Percentiles rank a stretch among this genome's conserved stretches.
These are phyloP conservation scores for Gymnopus androsaceus DNA, from an alignment of 1,284 basidiomycete species.

Conservation along the genomic window DNA sequence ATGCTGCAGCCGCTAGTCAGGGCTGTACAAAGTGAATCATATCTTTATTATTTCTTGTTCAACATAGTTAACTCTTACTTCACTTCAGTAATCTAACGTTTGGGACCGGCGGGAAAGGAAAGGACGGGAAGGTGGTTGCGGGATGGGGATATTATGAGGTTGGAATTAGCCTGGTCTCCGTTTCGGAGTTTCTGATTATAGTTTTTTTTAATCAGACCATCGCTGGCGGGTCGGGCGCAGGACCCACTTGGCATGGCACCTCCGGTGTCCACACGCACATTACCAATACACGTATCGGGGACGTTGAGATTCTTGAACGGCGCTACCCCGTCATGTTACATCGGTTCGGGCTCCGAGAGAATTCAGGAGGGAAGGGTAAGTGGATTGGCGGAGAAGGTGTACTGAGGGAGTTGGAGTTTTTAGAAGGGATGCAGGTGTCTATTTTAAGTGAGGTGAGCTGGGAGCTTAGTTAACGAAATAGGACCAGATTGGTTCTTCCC, in stretches of 20 bases:
- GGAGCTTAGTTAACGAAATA: no score
- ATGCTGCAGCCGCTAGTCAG: conserved; percentile 91
- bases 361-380: conserved; percentile 78
- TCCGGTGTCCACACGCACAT: conserved; percentile 87
- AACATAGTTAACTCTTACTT: neutral
- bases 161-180: conserved; percentile 14
- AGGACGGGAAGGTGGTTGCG: conserved; percentile 70
- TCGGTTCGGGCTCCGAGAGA: conserved; percentile 77
- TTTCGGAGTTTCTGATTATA: neutral
- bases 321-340: conserved; percentile 88
- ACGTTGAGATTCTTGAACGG: conserved; percentile 90
- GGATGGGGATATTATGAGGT: conserved; percentile 97
- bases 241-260: conserved; percentile 88
- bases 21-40: conserved; percentile 83
- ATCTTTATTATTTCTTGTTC: no score
- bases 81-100: conserved; percentile 83
- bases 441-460: conserved; percentile 82
- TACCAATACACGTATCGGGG: conserved; percentile 92
- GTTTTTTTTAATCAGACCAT: conserved; percentile 59
- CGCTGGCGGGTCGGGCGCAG: conserved; percentile 91
- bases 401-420: conserved; percentile 85
- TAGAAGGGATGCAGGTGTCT: conserved; percentile 84
- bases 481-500: no score
- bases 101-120: conserved; percentile 84
- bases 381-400: conserved; percentile 89